These are phyloP conservation scores for Apiotrichum mycotoxinovorans DNA, from an alignment of 1,284 basidiomycete species.

Conservation along the genomic window DNA sequence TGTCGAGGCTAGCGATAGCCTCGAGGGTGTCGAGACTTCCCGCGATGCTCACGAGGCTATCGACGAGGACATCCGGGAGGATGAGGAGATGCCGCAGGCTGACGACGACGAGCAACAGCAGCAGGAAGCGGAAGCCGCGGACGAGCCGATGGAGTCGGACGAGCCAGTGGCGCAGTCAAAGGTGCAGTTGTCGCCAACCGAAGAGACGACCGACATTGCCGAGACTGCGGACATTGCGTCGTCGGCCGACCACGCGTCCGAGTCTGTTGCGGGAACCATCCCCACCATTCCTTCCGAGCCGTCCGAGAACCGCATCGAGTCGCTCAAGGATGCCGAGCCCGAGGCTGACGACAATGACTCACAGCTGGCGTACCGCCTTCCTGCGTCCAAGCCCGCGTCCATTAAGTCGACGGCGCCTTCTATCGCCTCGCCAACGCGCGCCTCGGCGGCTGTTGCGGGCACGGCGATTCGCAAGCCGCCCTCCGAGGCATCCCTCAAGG, in stretches of 20 bases:
- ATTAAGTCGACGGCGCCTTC: background rate
- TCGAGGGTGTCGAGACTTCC: too few species aligned
- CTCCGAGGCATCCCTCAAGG: background rate
- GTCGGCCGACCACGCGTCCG: background rate
- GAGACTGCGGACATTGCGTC: background rate
- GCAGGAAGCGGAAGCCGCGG: background rate
- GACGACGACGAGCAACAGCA: background rate
- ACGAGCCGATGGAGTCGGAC: background rate
- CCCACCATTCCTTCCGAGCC: background rate
- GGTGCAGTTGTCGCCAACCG: too few species aligned
- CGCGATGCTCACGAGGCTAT: background rate
- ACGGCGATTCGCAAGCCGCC: background rate
- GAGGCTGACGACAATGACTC: background rate
- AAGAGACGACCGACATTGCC: background rate
- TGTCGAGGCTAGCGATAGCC: too few species aligned
- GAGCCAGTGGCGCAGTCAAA: too few species aligned
- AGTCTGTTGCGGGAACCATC: background rate
- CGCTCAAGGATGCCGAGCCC: constrained; percentile 2
- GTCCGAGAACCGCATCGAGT: constrained; percentile 1
- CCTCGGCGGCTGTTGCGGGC: background rate
- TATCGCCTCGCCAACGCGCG: background rate
- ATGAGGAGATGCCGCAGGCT: background rate
- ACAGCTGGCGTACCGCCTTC: background rate
- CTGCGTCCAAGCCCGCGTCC: background rate
- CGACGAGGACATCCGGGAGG: background rate